Evolutionary conservation across 768 basidiomycete genomes (phyloP).

Genomic region (Cyclocybe aegerita): DNA sequence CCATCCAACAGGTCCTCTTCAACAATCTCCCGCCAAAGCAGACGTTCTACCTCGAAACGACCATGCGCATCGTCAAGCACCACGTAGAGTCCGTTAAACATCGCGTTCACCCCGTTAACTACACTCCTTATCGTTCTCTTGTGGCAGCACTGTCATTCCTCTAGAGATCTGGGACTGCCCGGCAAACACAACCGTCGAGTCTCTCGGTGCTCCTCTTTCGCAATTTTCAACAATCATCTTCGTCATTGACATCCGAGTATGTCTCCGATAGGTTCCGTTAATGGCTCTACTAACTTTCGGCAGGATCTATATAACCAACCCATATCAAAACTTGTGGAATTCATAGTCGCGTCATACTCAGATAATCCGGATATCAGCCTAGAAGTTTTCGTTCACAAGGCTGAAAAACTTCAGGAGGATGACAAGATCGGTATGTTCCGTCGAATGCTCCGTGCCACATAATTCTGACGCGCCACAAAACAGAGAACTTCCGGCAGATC

Average conservation of each 20-base stretch:
- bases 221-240: slow-evolving; percentile 87
- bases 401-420: slow-evolving; percentile 87
- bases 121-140: slow-evolving; percentile 6
- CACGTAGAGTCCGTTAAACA: slow-evolving; percentile 68
- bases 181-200: slow-evolving; percentile 76
- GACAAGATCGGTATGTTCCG: slow-evolving; percentile 75
- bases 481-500: slow-evolving; percentile 91
- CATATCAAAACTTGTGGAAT: slow-evolving; percentile 78
- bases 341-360: slow-evolving; percentile 74
- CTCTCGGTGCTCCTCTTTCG: slow-evolving; percentile 72
- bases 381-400: slow-evolving; percentile 95
- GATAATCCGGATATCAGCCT: slow-evolving; percentile 77
- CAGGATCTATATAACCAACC: slow-evolving; percentile 86
- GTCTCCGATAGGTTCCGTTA: slow-evolving; percentile 23
- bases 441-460: neutral
- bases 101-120: slow-evolving; percentile 1
- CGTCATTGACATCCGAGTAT: slow-evolving; percentile 91
- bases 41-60: slow-evolving; percentile 88
- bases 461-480: neutral
- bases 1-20: slow-evolving; percentile 90
- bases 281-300: neutral
- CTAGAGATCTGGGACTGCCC: slow-evolving; percentile 97
- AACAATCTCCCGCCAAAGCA: slow-evolving; percentile 79
- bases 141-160: slow-evolving; percentile 79
- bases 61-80: slow-evolving; percentile 73